phyloP scores from a whole-genome alignment of 345 rosid genomes.

The Eutrema japonicum region DNA sequence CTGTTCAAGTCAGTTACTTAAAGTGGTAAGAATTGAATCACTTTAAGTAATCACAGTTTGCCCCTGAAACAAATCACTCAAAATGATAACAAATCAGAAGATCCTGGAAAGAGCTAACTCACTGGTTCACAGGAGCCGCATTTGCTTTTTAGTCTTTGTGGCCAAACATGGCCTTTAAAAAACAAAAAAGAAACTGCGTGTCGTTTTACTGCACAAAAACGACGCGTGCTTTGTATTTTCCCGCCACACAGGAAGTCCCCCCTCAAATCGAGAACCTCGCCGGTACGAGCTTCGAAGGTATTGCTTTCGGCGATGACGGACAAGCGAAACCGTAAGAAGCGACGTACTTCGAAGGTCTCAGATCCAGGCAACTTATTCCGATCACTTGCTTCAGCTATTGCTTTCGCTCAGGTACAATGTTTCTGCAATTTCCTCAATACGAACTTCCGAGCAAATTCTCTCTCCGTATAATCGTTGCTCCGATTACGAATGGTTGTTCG shows the following conservation, averaged over 20 bases:
- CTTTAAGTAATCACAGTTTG: too few species aligned
- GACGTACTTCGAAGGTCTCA: constrained; percentile 1
- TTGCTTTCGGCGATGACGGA: constrained; percentile 38
- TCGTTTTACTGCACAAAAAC: constrained; percentile 24
- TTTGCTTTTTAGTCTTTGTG: too few species aligned
- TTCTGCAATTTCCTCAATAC: constrained; percentile 3
- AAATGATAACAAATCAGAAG: too few species aligned
- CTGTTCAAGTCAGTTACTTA: too few species aligned
- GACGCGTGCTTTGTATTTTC: constrained; percentile 27
- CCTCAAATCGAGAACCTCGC: constrained; percentile 16
- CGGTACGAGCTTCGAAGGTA: neutral
- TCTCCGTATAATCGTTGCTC: neutral
- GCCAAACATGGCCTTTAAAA: neutral
- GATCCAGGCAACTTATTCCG: constrained; percentile 29
- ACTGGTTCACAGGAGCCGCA: too few species aligned
- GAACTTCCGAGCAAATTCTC: neutral
- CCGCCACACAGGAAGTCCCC: constrained; percentile 31
- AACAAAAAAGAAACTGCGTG: constrained; percentile 15
- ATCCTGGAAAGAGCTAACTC: too few species aligned
- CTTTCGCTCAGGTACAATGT: constrained; percentile 37
- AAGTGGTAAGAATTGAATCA: too few species aligned
- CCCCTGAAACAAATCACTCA: neutral
- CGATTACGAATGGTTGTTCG: neutral
- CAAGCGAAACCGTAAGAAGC: constrained; percentile 28
- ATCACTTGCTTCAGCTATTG: constrained; percentile 31